Conservation (phyloP, 768 basidiomycete species). For the Mycena albidolilacea region DNA sequence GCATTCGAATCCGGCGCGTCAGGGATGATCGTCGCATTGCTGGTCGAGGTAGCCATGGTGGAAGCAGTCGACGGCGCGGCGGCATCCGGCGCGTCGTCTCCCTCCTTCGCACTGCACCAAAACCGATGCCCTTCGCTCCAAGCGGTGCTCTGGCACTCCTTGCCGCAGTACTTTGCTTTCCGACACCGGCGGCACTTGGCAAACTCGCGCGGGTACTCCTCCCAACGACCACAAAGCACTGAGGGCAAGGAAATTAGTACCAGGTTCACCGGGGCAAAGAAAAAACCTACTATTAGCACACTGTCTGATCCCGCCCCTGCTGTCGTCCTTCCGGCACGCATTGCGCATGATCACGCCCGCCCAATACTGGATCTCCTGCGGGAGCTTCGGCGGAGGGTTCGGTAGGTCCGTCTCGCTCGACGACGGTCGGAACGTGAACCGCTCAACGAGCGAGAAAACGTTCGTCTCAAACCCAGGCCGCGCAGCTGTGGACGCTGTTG, state of each 20-base stretch:
- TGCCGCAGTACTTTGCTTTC: slow-evolving; percentile 99
- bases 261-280: slow-evolving; percentile 5
- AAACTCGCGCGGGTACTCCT: slow-evolving; percentile 92
- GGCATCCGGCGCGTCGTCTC: slow-evolving; percentile 53
- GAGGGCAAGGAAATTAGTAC: slow-evolving; percentile 31
- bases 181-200: slow-evolving; percentile 96
- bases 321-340: slow-evolving; percentile 97
- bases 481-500: slow-evolving; percentile 35
- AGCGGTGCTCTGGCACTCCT: slow-evolving; percentile 95
- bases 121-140: slow-evolving; percentile 98
- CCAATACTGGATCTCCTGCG: slow-evolving; percentile 97
- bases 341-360: slow-evolving; percentile 99
- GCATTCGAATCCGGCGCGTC: slow-evolving; percentile 29
- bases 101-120: slow-evolving; percentile 85
- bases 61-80: slow-evolving; percentile 28
- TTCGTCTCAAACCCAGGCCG: slow-evolving; percentile 75
- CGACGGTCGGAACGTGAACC: slow-evolving; percentile 95
- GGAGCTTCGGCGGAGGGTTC: slow-evolving; percentile 79
- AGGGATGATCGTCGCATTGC: slow-evolving; percentile 29
- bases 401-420: slow-evolving; percentile 82
- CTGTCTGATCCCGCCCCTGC: slow-evolving; percentile 92
- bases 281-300: slow-evolving; percentile 91
- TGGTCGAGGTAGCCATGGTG: slow-evolving; percentile 29
- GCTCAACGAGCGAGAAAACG: slow-evolving; percentile 95
- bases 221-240: slow-evolving; percentile 98